Conservation (phyloP, 495 filamentous ascomycete genomes). For the Emericellopsis terricola region DNA sequence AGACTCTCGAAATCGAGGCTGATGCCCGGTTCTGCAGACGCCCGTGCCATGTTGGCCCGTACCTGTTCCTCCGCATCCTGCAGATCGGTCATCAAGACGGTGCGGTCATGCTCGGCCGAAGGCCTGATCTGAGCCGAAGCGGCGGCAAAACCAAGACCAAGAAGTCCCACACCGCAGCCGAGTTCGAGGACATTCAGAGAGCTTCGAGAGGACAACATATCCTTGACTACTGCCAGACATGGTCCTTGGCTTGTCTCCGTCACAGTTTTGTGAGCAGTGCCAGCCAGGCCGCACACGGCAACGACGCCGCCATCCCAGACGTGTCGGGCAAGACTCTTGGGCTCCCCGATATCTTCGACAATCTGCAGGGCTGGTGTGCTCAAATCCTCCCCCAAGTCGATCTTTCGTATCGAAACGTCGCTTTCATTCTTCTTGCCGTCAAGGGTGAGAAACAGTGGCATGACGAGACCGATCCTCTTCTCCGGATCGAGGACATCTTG, state of each 20-base stretch:
- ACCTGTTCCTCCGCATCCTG: conserved; percentile 45
- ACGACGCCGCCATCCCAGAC: conserved; percentile 54
- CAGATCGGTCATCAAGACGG: conserved; percentile 66
- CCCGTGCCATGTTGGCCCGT: conserved; percentile 20
- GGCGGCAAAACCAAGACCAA: conserved; percentile 57
- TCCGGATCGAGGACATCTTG: background rate
- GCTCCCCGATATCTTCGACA: conserved; percentile 80
- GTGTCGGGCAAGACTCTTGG: conserved; percentile 67
- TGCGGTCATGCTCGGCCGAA: conserved; percentile 5
- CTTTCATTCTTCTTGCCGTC: background rate
- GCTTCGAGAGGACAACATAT: background rate
- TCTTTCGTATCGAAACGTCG: background rate
- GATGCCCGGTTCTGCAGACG: conserved; percentile 2
- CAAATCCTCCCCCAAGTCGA: background rate
- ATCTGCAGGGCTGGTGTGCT: conserved; percentile 18
- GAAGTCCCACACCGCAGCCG: conserved; percentile 69
- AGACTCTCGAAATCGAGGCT: conserved; percentile 37
- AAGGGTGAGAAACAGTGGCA: background rate
- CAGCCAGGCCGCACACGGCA: conserved; percentile 18
- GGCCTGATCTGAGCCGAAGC: conserved; percentile 4
- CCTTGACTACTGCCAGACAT: background rate
- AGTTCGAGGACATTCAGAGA: conserved; percentile 51
- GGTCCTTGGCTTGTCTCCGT: background rate
- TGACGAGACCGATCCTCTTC: background rate
- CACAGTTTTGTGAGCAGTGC: conserved; percentile 8